Evolutionary conservation across 139 green algal species (phyloP).

Genomic region (Pseudopediastrum boryanum): DNA sequence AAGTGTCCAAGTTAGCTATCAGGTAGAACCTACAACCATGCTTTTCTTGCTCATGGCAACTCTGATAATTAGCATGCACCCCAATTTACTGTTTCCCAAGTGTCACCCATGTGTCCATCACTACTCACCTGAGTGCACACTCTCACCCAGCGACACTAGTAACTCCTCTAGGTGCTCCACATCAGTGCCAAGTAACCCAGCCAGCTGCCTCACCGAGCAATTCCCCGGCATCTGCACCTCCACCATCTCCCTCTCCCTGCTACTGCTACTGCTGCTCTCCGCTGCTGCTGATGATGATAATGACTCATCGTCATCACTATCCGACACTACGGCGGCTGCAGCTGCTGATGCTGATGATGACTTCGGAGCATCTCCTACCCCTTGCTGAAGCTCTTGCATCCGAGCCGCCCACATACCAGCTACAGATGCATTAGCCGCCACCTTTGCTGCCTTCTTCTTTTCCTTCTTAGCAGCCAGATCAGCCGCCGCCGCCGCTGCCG

Average conservation of each 20-base stretch:
- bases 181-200: conserved; percentile 16
- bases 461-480: too few relatives aligned
- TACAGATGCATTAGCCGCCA: neutral
- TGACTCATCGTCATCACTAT: too few relatives aligned
- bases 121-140: conserved; percentile 18
- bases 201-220: conserved; percentile 30
- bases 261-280: neutral
- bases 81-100: neutral
- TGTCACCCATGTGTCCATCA: neutral
- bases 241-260: neutral
- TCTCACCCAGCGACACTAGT: conserved; percentile 30
- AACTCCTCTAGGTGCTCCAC: conserved; percentile 9
- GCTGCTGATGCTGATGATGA: conserved; percentile 27
- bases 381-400: neutral
- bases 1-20: neutral
- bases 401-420: neutral
- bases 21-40: neutral
- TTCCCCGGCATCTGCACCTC: conserved; percentile 17
- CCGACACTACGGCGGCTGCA: too few relatives aligned
- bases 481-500: conserved; percentile 12
- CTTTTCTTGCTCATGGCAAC: neutral
- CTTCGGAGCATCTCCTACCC: neutral
- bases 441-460: neutral
- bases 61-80: neutral
- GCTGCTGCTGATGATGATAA: conserved; percentile 25